Evolutionary conservation across 148 eudicot species (phyloP).

Genomic region (Cornus kousa): DNA sequence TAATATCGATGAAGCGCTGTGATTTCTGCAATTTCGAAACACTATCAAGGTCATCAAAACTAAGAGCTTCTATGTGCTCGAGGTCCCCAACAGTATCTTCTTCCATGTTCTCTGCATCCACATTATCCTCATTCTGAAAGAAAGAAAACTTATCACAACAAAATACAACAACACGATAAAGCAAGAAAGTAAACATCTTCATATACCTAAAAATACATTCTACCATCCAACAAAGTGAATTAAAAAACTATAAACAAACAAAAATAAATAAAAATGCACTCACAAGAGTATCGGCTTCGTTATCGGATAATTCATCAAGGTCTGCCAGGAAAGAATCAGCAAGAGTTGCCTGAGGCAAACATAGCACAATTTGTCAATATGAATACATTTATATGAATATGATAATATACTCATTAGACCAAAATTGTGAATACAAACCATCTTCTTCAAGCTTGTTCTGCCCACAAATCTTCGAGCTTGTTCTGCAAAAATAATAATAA

Average conservation of each 20-base stretch:
- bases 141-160: neutral
- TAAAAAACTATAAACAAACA: no score
- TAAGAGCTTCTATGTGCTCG: constrained; percentile 76
- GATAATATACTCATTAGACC: neutral
- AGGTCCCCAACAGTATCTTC: constrained; percentile 83
- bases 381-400: neutral
- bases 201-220: neutral
- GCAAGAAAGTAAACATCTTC: neutral
- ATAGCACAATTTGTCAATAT: neutral
- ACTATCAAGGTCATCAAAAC: constrained; percentile 88
- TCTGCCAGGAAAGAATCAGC: constrained; percentile 96
- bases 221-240: neutral
- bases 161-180: neutral
- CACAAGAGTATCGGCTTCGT: constrained; percentile 66
- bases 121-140: constrained; percentile 61
- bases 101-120: constrained; percentile 63
- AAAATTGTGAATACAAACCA: constrained; percentile 6
- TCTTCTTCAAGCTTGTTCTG: neutral
- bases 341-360: constrained; percentile 67
- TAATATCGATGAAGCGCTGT: constrained; percentile 75
- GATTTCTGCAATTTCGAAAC: constrained; percentile 87
- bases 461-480: neutral
- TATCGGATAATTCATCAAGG: constrained; percentile 93
- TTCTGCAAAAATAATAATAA: neutral
- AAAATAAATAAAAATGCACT: constrained; percentile 22